These are phyloP conservation scores for Aspergillus fijiensis DNA, from an alignment of 2,329 filamentous ascomycete species.

Conservation along the genomic window DNA sequence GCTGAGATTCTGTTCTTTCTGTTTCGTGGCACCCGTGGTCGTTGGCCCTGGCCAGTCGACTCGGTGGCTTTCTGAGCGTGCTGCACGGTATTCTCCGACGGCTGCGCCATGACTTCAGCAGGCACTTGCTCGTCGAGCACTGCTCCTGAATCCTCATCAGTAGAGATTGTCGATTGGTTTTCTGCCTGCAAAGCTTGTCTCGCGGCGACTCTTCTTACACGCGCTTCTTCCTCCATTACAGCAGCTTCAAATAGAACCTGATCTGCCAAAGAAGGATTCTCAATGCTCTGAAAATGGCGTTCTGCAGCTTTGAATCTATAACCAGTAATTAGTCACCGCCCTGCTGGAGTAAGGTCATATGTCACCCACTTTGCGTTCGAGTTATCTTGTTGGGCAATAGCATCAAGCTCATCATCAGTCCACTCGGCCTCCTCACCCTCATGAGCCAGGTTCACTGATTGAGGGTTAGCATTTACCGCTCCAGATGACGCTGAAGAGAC, in stretches of 20 bases:
- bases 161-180: background rate
- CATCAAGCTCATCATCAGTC: background rate
- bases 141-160: background rate
- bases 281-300: conserved; percentile 7
- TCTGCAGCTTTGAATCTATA: conserved; percentile 14
- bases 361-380: background rate
- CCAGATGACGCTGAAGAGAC: background rate
- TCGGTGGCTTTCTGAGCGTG: rapidly evolving
- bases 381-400: background rate
- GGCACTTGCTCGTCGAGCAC: background rate
- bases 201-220: conserved; percentile 8
- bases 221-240: conserved; percentile 3
- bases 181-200: conserved; percentile 3
- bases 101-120: background rate
- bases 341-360: background rate
- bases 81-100: background rate
- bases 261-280: conserved; percentile 11
- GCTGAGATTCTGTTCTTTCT: conserved; percentile 16
- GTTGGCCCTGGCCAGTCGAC: background rate
- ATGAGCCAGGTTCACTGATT: background rate
- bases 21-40: background rate
- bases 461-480: background rate
- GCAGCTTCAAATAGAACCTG: conserved; percentile 13
- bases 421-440: background rate
- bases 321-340: background rate